Evolutionary conservation across 2,329 filamentous ascomycete genomes (phyloP), one percentile per base, ranked within the genome.

Genomic region (Hypoxylon sp.): DNA sequence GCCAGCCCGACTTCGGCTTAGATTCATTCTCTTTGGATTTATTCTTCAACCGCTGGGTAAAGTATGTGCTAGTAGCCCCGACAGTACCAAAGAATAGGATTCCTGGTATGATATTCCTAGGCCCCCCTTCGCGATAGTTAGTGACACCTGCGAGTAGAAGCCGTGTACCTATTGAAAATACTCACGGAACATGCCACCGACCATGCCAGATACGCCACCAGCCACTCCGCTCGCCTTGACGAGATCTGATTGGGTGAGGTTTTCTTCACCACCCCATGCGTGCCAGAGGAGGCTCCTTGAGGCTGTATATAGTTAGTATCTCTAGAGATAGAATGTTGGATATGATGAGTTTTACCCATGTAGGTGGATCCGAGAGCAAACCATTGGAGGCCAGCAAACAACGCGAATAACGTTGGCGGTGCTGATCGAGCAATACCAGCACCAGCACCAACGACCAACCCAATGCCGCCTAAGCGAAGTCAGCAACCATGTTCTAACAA

Each of bases 361-460:
- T 91, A 98, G 14, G 89, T 92, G 51, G 87, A 89, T 37, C 93
- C 93, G 42, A 97, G 85, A 46, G 88, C 86, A 79, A 93, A 93
- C 88, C 93, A 97, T 81, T 97, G 94, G 44, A 93, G 83, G 17
- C 93, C 92, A 22, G 91, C 90, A 40, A 90, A 86, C 11, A 91
- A 73, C 0, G 93, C 91, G 81, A 94, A 95, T 6, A 95, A 80
- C 2, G 89, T 85, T 3, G 92, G 90, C 13, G 87, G 88, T 22
- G 84, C 85, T 17, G 91, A 91, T 64, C 89, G 87, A 53, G 95
- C 79, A 51, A 97, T 91, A 30, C 93, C 94, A 37, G 87, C 86
- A 55, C 91, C 87, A 57, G 91, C 90, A 37, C 91, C 92, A 58
- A 89, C 84, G 31, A 92, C 77, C 27, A 91, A 78, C 33, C 92